Conservation (phyloP, 2,329 filamentous ascomycete genomes). For the Stagonosporopsis cucurbitacearum region DNA sequence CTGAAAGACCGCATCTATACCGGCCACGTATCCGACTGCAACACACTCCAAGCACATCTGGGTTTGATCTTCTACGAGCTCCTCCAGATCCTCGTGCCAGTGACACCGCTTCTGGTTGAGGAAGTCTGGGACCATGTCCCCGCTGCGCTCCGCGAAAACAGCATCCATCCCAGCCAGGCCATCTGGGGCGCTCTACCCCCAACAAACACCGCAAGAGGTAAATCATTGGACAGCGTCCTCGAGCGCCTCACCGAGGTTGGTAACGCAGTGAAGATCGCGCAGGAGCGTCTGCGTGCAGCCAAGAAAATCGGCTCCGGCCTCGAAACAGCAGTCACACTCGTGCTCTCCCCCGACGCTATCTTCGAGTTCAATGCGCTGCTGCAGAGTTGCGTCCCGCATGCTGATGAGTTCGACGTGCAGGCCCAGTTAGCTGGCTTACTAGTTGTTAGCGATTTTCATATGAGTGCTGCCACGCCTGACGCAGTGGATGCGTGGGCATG, state of each 20-base stretch:
- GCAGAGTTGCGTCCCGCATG: constrained; percentile 10
- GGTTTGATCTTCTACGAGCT: constrained; percentile 72
- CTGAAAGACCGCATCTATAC: constrained; percentile 94
- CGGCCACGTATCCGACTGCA: constrained; percentile 69
- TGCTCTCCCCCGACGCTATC: constrained; percentile 4
- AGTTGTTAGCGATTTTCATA: constrained; percentile 50
- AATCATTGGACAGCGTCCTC: constrained; percentile 32
- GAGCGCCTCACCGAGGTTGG: constrained; percentile 59
- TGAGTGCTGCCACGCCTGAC: constrained; percentile 12
- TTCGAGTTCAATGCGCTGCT: not conserved
- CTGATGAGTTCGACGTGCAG: constrained; percentile 3
- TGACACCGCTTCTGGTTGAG: constrained; percentile 83
- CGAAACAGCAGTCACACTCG: constrained; percentile 70
- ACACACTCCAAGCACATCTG: constrained; percentile 63
- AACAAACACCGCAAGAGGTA: constrained; percentile 10
- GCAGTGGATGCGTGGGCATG: constrained; percentile 13
- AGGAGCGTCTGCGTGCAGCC: constrained; percentile 73
- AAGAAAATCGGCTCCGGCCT: constrained; percentile 82
- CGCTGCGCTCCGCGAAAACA: constrained; percentile 59
- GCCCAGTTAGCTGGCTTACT: constrained; percentile 50
- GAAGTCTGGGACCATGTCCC: constrained; percentile 86
- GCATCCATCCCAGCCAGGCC: constrained; percentile 35
- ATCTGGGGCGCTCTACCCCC: constrained; percentile 33
- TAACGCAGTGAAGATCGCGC: constrained; percentile 72
- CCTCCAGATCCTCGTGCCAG: constrained; percentile 78